Base-by-base conservation (phyloP, 1,284 basidiomycete genomes). In the Kwoniella shivajii region DNA sequence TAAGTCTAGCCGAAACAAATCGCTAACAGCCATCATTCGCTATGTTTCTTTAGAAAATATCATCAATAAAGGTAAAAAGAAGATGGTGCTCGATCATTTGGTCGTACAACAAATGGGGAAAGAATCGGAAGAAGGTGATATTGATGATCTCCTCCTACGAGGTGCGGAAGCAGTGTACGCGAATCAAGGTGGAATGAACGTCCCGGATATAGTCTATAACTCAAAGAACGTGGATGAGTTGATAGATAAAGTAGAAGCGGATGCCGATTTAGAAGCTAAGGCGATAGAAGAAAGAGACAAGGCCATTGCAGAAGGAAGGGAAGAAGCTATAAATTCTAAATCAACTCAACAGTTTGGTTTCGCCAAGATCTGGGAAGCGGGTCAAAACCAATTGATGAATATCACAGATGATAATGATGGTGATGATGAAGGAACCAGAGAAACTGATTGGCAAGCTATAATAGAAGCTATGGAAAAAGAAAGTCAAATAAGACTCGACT, bases 101-200 rank as follows among this genome's bases (percentile, higher is more conserved):
- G 93, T 95, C 58, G 92, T 78, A 4, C 92, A 94, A 77, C 91
- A 91, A 73, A 91, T 94, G 85, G 88, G 90, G 64, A 84, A 86
- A 57, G 85, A 88, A 50, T 88, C 88, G 44, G 85, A 85, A 29
- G 84, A 82, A 24, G 82, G 85, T 52, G 86, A 88, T 63, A 84
- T 92, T 64, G 84, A 87, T 69, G 89, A 88, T 2, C 88, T 93
- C 63, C 81, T 94, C 5, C 88, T 89, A 20, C 89, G 86, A 63
- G 90, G 91, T 33, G 90, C 89, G 27, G 84, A 87, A 73, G 85
- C 86, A 0, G 81, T 95, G 10, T 90, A 92, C 69, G 82, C 84
- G 39, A 83, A 72, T 30, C 66, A 54, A 54, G 74, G 84, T 42
- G 57, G 78, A 80, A 61, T 78, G 11, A 52, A 68, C 68, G 22